Evolutionary conservation across 2,329 filamentous ascomycete genomes (phyloP), one percentile per base, ranked within the genome.

Genomic region (Diplodia corticola): DNA sequence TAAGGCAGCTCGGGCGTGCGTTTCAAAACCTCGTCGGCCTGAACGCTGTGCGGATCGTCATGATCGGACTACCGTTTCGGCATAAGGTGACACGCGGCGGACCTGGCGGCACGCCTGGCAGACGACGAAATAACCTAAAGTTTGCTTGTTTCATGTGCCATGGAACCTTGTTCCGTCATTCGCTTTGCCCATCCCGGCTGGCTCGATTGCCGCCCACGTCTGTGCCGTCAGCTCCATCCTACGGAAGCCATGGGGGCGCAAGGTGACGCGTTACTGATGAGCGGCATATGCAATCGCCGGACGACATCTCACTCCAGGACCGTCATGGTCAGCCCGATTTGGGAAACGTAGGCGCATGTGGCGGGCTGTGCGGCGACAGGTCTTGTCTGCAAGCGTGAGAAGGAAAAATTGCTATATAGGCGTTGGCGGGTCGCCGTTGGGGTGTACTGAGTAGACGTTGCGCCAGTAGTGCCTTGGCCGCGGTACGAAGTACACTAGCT

Each of bases 11-110:
- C 37, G 22, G 44, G 37, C 55, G 55, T 46, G 15, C 37, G 55
- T 60, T 60, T 60, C 54, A 37, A 60, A 60, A 48, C 55, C 22
- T 15, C 53, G 20, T 57, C 54, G 54, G 54, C 35, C 54, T 57
- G 26, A 46, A 28, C n/a, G 51, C 30, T 17, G 51, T 57, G n/a
- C n/a, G 6, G 55, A 60, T 48, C 55, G 37, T 40, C 35, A 15
- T 40, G 22, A 37, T 48, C 10, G 37, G 55, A 46, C 55, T 24
- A 30, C 26, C 22, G 55, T 46, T 60, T 60, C 55, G 33, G 33
- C 17, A 26, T 48, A 30, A 24, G 24, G 55, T 22, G 37, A 46
- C 37, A 60, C 37, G 54, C 24, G 33, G 15, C 22, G 22, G 17
- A 9, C 5, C 22, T 13, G 5, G 17, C 30, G n/a, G 6, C 40